Base-by-base conservation (phyloP, 2,329 filamentous ascomycete species). In the Acarospora socialis region DNA sequence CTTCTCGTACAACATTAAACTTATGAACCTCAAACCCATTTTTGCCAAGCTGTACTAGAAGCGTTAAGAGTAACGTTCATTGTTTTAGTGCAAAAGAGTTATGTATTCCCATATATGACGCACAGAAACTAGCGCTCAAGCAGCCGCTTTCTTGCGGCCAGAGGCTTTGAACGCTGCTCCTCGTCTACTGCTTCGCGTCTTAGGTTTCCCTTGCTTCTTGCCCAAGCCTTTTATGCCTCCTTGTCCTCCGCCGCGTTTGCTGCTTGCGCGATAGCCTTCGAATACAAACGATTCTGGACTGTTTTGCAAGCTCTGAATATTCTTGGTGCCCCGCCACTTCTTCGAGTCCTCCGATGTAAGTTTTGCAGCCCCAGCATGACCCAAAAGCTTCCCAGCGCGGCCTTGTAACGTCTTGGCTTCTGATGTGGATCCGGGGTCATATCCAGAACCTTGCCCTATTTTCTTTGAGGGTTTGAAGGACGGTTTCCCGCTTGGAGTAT, bases 301-400 rank as follows among this genome's bases (percentile, higher is more conserved):
- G 15, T 35, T 34, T 7, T n/a, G 18, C 20, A 33, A 23, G n/a
- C 30, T 13, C 23, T 1, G 22, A 9, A 21, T 14, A n/a, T 19
- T 21, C n/a, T 30, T 31, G 16, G 17, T 22, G 8, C 14, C 6
- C 27, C 28, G 16, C 7, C 5, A 10, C 16, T 18, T 8, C 12
- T 10, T 47, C 37, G 52, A 53, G 33, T 55, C 43, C 28, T 40
- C 47, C 32, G 43, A 49, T 37, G 49, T 52, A 43, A 67, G 55
- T 38, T 66, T 57, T 15, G 59, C 55, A 21, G 75, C 75, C 31
- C 70, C 73, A 12, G 77, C 69, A 39, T 72, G 72, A 27, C 82
- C 82, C 28, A 90, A 63, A 26, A 92, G 66, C 47, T 79, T 83
- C 28, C 67, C 62, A 2, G 79, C 77, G 36, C 82, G 72, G n/a